Evolutionary conservation across 2,329 filamentous ascomycete genomes (phyloP).

Genomic region (Capronia americana): DNA sequence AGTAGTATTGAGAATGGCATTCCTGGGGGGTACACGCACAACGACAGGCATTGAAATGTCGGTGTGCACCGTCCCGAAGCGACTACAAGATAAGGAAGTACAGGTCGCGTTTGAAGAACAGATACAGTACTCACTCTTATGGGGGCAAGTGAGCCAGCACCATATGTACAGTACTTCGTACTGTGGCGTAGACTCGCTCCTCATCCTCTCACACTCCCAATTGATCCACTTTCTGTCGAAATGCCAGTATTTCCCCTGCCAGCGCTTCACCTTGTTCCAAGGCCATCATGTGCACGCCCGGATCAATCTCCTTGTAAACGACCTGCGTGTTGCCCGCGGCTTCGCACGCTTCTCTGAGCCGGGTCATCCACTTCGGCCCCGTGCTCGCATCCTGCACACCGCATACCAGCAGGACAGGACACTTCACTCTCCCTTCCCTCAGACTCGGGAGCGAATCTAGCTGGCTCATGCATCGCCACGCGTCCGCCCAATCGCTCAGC

Average conservation of each 20-base stretch:
- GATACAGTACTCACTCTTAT: too few relatives aligned
- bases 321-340: background rate
- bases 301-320: slow-evolving; percentile 22
- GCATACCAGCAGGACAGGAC: slow-evolving; percentile 20
- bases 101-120: too few relatives aligned
- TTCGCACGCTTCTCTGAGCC: slow-evolving; percentile 16
- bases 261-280: slow-evolving; percentile 20
- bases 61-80: too few relatives aligned
- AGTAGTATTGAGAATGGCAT: background rate
- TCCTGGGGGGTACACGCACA: background rate
- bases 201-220: background rate
- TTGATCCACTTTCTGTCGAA: slow-evolving; percentile 7
- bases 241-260: slow-evolving; percentile 15
- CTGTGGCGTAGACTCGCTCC: too few relatives aligned
- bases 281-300: slow-evolving; percentile 27
- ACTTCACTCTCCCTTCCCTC: slow-evolving; percentile 10
- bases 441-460: slow-evolving; percentile 12
- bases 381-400: slow-evolving; percentile 23
- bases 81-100: too few relatives aligned
- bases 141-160: too few relatives aligned
- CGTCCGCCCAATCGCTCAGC: slow-evolving; percentile 18
- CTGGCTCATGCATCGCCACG: slow-evolving; percentile 19
- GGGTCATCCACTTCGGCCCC: slow-evolving; percentile 14
- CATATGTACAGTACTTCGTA: too few relatives aligned
- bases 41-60: too few relatives aligned